Conservation (phyloP, 1,284 basidiomycete genomes). For the Cutaneotrichosporon sp. region DNA sequence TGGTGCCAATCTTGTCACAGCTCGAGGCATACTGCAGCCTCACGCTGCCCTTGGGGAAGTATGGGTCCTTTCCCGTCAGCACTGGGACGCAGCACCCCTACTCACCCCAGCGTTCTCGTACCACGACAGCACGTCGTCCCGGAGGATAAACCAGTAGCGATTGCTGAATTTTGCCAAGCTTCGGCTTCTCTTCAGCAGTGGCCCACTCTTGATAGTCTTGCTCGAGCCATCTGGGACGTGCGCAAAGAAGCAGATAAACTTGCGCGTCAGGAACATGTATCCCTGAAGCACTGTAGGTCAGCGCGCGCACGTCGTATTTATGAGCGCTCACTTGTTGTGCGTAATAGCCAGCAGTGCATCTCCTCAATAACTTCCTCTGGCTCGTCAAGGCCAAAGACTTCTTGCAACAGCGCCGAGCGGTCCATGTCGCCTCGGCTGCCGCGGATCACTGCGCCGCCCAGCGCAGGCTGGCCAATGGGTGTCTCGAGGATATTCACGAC, state of each 20-base stretch:
- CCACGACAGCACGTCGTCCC: slow-evolving; percentile 91
- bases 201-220: slow-evolving; percentile 79
- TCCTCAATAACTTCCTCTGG: slow-evolving; percentile 81
- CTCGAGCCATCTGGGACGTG: slow-evolving; percentile 79
- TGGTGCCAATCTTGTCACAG: slow-evolving; percentile 70
- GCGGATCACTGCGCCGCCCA: neutral
- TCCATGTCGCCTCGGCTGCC: neutral
- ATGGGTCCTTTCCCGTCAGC: slow-evolving; percentile 64
- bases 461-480: neutral
- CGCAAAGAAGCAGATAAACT: slow-evolving; percentile 93
- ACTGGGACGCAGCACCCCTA: neutral
- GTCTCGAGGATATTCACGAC: neutral
- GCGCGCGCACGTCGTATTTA: slow-evolving; percentile 26
- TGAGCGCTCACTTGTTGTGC: slow-evolving; percentile 77
- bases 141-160: slow-evolving; percentile 89
- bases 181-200: slow-evolving; percentile 72
- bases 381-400: slow-evolving; percentile 72
- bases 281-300: slow-evolving; percentile 73
- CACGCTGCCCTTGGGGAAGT: slow-evolving; percentile 91
- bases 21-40: slow-evolving; percentile 86
- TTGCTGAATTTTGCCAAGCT: slow-evolving; percentile 70
- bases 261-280: slow-evolving; percentile 90
- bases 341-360: slow-evolving; percentile 81
- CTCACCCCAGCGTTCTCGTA: slow-evolving; percentile 83
- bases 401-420: slow-evolving; percentile 62